phyloP scores from a whole-genome alignment of 2,329 filamentous ascomycete species.

The Sarocladiaceae sp. region DNA sequence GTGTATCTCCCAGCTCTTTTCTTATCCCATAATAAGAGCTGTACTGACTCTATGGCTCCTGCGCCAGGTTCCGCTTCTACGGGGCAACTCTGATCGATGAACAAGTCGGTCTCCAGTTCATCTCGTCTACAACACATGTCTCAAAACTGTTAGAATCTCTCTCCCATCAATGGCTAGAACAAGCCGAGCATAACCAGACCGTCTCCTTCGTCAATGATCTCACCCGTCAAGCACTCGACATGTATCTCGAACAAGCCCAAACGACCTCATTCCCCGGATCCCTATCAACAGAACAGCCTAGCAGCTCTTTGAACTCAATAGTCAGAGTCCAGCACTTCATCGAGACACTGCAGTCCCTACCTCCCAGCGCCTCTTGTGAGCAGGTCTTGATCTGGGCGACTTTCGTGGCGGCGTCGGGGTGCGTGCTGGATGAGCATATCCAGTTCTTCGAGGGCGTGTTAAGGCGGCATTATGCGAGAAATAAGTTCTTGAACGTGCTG shows the following conservation, averaged over 20 bases:
- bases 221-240: constrained; percentile 75
- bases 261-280: constrained; percentile 50
- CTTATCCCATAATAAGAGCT: too few relatives aligned
- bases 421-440: constrained; percentile 19
- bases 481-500: constrained; percentile 19
- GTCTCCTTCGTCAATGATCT: constrained; percentile 73
- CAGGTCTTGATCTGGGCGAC: constrained; percentile 23
- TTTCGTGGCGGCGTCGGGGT: constrained; percentile 20
- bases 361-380: constrained; percentile 14
- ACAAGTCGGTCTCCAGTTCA: constrained; percentile 17
- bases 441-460: constrained; percentile 17
- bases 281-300: constrained; percentile 1
- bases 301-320: constrained; percentile 11
- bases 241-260: constrained; percentile 50
- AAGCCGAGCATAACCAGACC: constrained; percentile 68
- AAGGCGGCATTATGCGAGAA: constrained; percentile 14
- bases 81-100: constrained; percentile 18
- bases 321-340: constrained; percentile 20
- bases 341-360: constrained; percentile 16
- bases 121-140: constrained; percentile 16
- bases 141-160: constrained; percentile 18
- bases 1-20: too few relatives aligned
- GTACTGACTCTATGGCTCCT: too few relatives aligned
- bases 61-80: constrained; percentile 28
- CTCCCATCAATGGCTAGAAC: constrained; percentile 46